These are phyloP conservation scores for Podospora bellae-mahoneyi DNA, from an alignment of 495 filamentous ascomycete species.

Conservation along the genomic window DNA sequence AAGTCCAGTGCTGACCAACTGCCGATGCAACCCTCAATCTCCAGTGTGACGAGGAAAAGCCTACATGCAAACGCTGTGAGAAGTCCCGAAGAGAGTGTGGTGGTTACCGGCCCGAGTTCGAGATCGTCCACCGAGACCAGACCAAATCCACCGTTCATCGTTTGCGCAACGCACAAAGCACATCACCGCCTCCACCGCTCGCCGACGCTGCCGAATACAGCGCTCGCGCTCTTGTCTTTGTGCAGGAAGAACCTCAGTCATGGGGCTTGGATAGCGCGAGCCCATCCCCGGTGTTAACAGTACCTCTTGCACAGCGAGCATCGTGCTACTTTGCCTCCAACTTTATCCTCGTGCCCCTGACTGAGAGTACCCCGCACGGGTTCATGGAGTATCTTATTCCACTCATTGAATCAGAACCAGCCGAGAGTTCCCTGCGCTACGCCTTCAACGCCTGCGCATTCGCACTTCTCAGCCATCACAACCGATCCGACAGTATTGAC, in stretches of 20 bases:
- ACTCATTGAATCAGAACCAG: conserved; percentile 45
- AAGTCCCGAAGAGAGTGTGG: conserved; percentile 64
- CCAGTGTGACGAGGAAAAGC: conserved; percentile 65
- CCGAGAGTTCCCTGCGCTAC: conserved; percentile 49
- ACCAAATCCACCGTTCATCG: conserved; percentile 55
- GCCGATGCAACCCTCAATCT: background rate
- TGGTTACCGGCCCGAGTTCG: conserved; percentile 63
- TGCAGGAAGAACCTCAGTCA: conserved; percentile 15
- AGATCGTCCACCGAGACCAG: conserved; percentile 65
- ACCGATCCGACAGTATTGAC: conserved; percentile 32
- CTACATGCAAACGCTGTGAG: conserved; percentile 63
- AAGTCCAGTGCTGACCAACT: conserved; percentile 1
- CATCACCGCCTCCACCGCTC: conserved; percentile 8
- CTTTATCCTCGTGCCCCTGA: conserved; percentile 50
- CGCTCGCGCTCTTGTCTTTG: conserved; percentile 6
- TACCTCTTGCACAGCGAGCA: conserved; percentile 48
- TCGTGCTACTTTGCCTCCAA: conserved; percentile 53
- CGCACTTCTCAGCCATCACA: conserved; percentile 47
- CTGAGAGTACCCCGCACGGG: conserved; percentile 38
- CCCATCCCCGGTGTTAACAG: conserved; percentile 22
- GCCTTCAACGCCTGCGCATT: conserved; percentile 60
- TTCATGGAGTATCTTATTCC: conserved; percentile 57
- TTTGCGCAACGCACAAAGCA: conserved; percentile 28
- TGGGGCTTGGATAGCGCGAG: conserved; percentile 10
- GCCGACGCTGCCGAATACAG: background rate